phyloP scores from a whole-genome alignment of 352 stramenopile species.

The Phytophthora pinifolia region DNA sequence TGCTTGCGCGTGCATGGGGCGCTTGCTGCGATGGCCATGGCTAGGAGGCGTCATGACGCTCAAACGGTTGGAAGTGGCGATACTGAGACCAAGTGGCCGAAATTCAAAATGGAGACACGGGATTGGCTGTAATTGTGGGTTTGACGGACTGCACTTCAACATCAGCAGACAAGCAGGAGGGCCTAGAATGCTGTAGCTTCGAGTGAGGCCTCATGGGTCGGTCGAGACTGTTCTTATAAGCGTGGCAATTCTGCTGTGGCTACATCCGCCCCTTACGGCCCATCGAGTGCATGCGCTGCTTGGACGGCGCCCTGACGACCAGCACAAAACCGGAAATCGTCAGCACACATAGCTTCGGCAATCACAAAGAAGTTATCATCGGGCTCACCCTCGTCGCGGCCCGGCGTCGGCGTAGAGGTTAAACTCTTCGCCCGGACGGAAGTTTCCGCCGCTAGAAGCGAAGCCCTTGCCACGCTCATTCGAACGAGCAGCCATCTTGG shows the following conservation, averaged over 20 bases:
- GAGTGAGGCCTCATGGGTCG: too few relatives aligned
- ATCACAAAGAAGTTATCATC: background rate
- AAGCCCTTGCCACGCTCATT: conserved; percentile 51
- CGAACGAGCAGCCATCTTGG: conserved; percentile 52
- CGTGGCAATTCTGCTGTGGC: conserved; percentile 5
- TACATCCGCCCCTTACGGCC: conserved; percentile 65
- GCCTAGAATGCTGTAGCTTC: too few relatives aligned
- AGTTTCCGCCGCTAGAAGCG: conserved; percentile 22
- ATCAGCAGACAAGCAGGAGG: conserved; percentile 1
- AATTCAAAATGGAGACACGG: conserved; percentile 1
- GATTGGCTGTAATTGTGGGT: background rate
- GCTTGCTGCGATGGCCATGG: conserved; percentile 15
- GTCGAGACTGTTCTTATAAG: conserved; percentile 1
- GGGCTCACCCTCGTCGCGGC: conserved; percentile 49
- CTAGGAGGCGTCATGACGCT: conserved; percentile 16
- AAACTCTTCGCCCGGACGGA: conserved; percentile 49
- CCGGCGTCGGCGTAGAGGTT: conserved; percentile 42
- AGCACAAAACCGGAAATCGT: background rate
- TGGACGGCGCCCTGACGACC: conserved; percentile 34
- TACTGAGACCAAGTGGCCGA: conserved; percentile 20
- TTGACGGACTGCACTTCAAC: conserved; percentile 6
- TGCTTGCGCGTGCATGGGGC: conserved; percentile 27
- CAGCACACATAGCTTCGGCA: too few relatives aligned
- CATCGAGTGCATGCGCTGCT: conserved; percentile 51
- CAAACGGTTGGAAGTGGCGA: conserved; percentile 24